These are phyloP conservation scores for Ceratocystis albifundus DNA, from an alignment of 2,329 filamentous ascomycete genomes.

Conservation along the genomic window DNA sequence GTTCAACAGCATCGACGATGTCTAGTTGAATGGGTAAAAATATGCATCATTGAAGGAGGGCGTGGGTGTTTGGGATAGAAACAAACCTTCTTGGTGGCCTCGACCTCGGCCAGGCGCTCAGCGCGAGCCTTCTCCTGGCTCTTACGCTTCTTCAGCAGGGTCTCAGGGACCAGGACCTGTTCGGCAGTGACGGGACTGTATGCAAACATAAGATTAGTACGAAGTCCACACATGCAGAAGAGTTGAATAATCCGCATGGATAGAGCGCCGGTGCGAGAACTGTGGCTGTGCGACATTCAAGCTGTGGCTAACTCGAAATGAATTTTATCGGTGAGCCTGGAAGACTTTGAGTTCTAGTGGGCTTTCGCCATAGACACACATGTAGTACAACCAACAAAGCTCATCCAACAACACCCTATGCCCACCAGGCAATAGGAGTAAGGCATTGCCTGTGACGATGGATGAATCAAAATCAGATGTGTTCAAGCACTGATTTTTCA, in stretches of 20 bases:
- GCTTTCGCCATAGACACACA: conserved; percentile 19
- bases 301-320: conserved; percentile 74
- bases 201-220: conserved; percentile 62
- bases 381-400: conserved; percentile 27
- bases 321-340: conserved; percentile 64
- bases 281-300: conserved; percentile 93
- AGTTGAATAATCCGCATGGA: conserved; percentile 41
- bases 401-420: conserved; percentile 68
- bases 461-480: not conserved
- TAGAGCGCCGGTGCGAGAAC: conserved; percentile 80
- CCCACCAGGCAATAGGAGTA: conserved; percentile 32
- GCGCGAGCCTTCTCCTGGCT: conserved; percentile 98
- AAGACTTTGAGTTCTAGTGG: conserved; percentile 14
- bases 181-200: conserved; percentile 80
- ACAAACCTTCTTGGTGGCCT: conserved; percentile 86
- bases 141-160: conserved; percentile 99
- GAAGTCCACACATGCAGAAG: conserved; percentile 49
- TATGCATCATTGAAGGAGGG: conserved; percentile 60
- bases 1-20: conserved; percentile 93
- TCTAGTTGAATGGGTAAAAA: conserved; percentile 69
- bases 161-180: conserved; percentile 96
- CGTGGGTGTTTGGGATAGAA: conserved; percentile 9
- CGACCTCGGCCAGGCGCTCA: conserved; percentile 63
- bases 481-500: conserved; percentile 13
- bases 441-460: conserved; percentile 29